Conservation (phyloP, 805 yeast genomes). For the Millerozyma miso region DNA sequence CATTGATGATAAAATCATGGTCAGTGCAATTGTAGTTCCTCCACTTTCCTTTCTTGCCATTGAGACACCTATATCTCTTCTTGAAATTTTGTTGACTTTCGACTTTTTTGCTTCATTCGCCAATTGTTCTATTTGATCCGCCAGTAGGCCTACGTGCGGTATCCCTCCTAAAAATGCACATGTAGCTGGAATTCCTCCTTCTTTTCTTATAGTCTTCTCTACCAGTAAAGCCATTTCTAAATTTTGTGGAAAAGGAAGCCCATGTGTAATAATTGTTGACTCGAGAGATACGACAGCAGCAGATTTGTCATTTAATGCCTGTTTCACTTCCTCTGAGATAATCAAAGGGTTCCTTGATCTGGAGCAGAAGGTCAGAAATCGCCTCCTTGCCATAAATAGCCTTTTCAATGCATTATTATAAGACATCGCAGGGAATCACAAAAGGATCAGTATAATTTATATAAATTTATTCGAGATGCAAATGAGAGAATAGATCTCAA, state of each 20-base stretch:
- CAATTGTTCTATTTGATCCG: conserved; percentile 45
- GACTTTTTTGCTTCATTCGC: conserved; percentile 30
- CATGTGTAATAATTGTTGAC: conserved; percentile 86
- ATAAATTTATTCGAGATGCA: background rate
- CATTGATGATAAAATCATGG: conserved; percentile 72
- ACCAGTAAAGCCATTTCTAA: conserved; percentile 67
- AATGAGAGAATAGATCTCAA: background rate
- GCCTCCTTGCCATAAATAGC: background rate
- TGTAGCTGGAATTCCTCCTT: conserved; percentile 81
- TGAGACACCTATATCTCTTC: conserved; percentile 74
- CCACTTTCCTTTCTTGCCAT: conserved; percentile 65
- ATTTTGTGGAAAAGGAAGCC: conserved; percentile 78
- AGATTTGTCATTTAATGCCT: conserved; percentile 49
- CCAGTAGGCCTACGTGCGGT: conserved; percentile 64
- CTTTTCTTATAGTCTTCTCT: conserved; percentile 53
- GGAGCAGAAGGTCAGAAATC: background rate
- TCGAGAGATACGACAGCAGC: conserved; percentile 79
- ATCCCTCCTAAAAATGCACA: conserved; percentile 70
- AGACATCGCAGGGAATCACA: background rate
- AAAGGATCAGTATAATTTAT: no score
- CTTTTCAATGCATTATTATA: background rate
- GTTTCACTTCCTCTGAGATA: conserved; percentile 50
- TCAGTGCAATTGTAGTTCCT: conserved; percentile 87
- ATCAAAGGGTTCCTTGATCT: conserved; percentile 12
- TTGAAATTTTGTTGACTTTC: conserved; percentile 58